These are phyloP conservation scores for Rhododendron molle DNA, from an alignment of 148 eudicot species.

Conservation along the genomic window DNA sequence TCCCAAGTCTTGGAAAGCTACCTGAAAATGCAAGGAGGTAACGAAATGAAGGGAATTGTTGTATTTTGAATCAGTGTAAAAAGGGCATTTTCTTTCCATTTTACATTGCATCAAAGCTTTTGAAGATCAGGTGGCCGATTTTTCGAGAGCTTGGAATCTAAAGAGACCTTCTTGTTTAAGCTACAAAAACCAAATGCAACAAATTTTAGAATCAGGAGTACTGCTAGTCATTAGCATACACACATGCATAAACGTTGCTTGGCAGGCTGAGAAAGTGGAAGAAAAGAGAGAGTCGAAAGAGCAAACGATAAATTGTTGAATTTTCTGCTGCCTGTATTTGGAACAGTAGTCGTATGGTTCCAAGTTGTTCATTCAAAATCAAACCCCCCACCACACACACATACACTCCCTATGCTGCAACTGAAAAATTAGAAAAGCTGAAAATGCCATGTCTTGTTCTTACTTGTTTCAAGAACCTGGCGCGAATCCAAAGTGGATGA, in stretches of 20 bases:
- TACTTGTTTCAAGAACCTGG: slow-evolving; percentile 67
- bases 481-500: slow-evolving; percentile 67
- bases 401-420: neutral
- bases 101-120: too few species aligned
- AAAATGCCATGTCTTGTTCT: neutral
- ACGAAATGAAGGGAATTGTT: too few species aligned
- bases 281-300: neutral
- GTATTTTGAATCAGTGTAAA: too few species aligned
- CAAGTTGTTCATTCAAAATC: neutral
- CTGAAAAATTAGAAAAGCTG: neutral
- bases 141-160: too few species aligned
- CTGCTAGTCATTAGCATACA: neutral
- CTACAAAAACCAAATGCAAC: slow-evolving; percentile 28
- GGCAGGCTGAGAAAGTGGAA: neutral
- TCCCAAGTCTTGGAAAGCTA: too few species aligned
- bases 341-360: too few species aligned
- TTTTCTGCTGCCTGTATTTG: neutral
- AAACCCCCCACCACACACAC: too few species aligned
- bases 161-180: slow-evolving; percentile 64
- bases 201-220: neutral
- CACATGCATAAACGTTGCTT: neutral
- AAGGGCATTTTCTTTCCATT: too few species aligned
- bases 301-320: too few species aligned
- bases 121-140: too few species aligned
- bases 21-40: too few species aligned